Conservation (phyloP, 1,284 basidiomycete species). For the Rhodofomes roseus region DNA sequence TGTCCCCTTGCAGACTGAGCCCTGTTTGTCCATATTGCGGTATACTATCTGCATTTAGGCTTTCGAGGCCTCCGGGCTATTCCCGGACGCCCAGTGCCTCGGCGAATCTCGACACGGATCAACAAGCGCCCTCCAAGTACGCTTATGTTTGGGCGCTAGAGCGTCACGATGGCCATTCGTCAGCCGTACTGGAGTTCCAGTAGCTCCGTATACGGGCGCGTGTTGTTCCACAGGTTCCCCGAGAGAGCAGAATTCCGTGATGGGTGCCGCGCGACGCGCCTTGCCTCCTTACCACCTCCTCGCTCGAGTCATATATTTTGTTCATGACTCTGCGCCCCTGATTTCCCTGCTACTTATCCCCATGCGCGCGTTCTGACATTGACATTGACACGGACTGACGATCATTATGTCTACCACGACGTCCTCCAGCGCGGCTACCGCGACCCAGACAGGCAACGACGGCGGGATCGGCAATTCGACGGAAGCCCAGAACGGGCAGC, state of each 20-base stretch:
- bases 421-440: not conserved
- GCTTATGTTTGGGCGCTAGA: not conserved
- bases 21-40: not conserved
- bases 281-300: not conserved
- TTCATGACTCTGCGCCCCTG: not conserved
- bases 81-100: not conserved
- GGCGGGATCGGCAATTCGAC: not conserved
- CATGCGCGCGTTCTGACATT: not conserved
- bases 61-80: not conserved
- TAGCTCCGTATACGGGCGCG: not conserved
- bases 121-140: not conserved
- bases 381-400: not conserved
- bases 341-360: not conserved
- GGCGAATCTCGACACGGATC: not conserved
- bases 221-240: not conserved
- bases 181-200: not conserved
- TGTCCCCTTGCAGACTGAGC: too few species aligned
- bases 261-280: not conserved
- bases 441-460: not conserved
- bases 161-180: not conserved
- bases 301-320: not conserved
- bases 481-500: constrained; percentile 16
- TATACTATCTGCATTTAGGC: not conserved
- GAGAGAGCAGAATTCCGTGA: not conserved
- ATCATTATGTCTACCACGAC: not conserved